These are phyloP conservation scores for Wickerhamiella pararugosa DNA, from an alignment of 1,139 yeast genomes.

Conservation along the genomic window DNA sequence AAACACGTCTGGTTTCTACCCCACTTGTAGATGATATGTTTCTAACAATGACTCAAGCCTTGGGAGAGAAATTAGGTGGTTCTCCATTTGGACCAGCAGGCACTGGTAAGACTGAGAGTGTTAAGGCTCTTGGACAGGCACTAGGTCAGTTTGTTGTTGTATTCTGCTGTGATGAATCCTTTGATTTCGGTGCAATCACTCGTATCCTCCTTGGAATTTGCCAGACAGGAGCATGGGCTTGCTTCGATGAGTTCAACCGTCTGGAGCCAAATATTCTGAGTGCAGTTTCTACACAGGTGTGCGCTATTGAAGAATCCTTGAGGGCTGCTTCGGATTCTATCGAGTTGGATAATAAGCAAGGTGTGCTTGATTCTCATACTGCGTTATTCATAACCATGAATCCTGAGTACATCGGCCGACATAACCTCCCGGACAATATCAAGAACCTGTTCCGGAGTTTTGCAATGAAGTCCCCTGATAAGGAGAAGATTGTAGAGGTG, in stretches of 20 bases:
- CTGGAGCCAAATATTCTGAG: slow-evolving; percentile 57
- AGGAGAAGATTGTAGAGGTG: slow-evolving; percentile 53
- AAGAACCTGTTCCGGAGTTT: slow-evolving; percentile 64
- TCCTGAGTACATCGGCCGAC: slow-evolving; percentile 78
- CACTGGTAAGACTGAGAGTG: slow-evolving; percentile 88
- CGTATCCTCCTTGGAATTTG: slow-evolving; percentile 72
- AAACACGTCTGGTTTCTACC: slow-evolving; percentile 63
- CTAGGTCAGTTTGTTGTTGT: slow-evolving; percentile 74
- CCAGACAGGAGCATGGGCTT: slow-evolving; percentile 85
- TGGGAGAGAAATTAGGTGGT: slow-evolving; percentile 67
- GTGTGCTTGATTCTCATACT: slow-evolving; percentile 31
- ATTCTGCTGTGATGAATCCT: slow-evolving; percentile 82
- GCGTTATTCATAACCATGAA: slow-evolving; percentile 87
- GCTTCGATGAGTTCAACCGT: slow-evolving; percentile 91
- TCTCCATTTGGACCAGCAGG: slow-evolving; percentile 97
- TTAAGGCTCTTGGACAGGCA: slow-evolving; percentile 69
- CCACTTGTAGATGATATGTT: slow-evolving; percentile 55
- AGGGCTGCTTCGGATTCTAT: slow-evolving; percentile 19
- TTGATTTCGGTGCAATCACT: slow-evolving; percentile 69
- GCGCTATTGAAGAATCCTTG: slow-evolving; percentile 47
- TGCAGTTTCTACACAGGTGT: slow-evolving; percentile 76
- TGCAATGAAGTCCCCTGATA: slow-evolving; percentile 64
- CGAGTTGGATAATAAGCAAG: slow-evolving; percentile 33
- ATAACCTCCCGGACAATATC: slow-evolving; percentile 71
- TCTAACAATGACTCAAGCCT: slow-evolving; percentile 58